These are phyloP conservation scores for Boletus semigastroideus DNA, from an alignment of 1,284 basidiomycete species.

Conservation along the genomic window DNA sequence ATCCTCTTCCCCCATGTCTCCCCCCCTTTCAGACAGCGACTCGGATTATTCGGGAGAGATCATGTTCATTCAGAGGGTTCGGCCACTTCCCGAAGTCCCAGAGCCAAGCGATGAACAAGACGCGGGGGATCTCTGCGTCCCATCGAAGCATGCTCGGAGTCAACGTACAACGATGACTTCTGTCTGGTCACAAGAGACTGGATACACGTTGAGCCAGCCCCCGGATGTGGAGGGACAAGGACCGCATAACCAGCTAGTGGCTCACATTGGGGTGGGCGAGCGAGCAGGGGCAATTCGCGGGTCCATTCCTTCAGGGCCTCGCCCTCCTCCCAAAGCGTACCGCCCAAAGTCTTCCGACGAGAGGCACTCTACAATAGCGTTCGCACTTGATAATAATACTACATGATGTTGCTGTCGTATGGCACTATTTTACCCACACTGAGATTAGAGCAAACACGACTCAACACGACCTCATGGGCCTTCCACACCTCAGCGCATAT, in stretches of 20 bases:
- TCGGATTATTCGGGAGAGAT: slow-evolving; percentile 6
- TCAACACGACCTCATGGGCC: slow-evolving; percentile 25
- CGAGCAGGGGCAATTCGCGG: slow-evolving; percentile 1
- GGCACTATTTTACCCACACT: neutral
- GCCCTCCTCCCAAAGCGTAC: neutral
- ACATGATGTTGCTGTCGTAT: neutral
- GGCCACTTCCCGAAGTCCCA: slow-evolving; percentile 10
- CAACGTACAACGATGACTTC: slow-evolving; percentile 15
- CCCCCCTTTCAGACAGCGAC: slow-evolving; percentile 5
- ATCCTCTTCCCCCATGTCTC: neutral
- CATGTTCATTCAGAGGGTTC: neutral
- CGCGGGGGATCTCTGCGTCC: neutral
- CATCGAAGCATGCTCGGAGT: slow-evolving; percentile 2
- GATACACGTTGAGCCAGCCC: slow-evolving; percentile 2
- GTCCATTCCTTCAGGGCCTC: neutral
- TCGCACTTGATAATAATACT: slow-evolving; percentile 3
- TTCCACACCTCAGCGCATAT: slow-evolving; percentile 38
- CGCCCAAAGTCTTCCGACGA: slow-evolving; percentile 1
- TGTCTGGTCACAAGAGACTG: slow-evolving; percentile 30
- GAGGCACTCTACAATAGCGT: neutral
- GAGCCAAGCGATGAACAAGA: slow-evolving; percentile 6
- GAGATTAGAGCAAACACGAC: neutral
- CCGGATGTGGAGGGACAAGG: slow-evolving; percentile 8
- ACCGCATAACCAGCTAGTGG: slow-evolving; percentile 1
- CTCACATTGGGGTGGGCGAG: neutral